These are phyloP conservation scores for Coemansia linderi DNA, from an alignment of 371 early-diverging fungal species.

Conservation along the genomic window DNA sequence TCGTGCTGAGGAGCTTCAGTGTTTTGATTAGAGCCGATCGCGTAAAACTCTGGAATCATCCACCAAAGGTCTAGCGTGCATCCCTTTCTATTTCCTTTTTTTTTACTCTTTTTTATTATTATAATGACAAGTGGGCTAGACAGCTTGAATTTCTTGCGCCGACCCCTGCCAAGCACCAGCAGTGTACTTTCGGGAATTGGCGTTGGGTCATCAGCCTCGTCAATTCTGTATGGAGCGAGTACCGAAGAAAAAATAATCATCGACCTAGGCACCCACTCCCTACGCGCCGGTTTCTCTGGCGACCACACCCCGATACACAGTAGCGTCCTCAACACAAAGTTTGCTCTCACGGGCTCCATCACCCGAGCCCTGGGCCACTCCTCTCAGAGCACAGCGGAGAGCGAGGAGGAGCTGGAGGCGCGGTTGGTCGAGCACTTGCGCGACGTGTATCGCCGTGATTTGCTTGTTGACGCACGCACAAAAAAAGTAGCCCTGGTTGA, in stretches of 20 bases:
- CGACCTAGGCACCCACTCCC: conserved; percentile 79
- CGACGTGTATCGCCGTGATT: conserved; percentile 54
- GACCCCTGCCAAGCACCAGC: neutral
- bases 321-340: conserved; percentile 55
- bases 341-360: neutral
- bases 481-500: conserved; percentile 87
- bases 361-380: conserved; percentile 26
- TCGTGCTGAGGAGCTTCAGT: conserved; percentile 40
- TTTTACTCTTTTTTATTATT: neutral
- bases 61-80: neutral
- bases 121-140: neutral
- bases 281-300: conserved; percentile 88
- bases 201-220: neutral
- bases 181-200: neutral
- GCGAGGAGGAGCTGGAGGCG: conserved; percentile 20
- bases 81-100: neutral
- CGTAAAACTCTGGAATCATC: conserved; percentile 16
- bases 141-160: conserved; percentile 8
- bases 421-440: conserved; percentile 33
- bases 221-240: conserved; percentile 58
- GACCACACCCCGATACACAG: conserved; percentile 79
- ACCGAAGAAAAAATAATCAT: conserved; percentile 83
- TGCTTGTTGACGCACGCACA: conserved; percentile 82
- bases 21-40: conserved; percentile 35
- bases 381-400: neutral